Evolutionary conservation across 2,329 filamentous ascomycete genomes (phyloP), one percentile per base, ranked within the genome.

Genomic region (Penicillium sp.): DNA sequence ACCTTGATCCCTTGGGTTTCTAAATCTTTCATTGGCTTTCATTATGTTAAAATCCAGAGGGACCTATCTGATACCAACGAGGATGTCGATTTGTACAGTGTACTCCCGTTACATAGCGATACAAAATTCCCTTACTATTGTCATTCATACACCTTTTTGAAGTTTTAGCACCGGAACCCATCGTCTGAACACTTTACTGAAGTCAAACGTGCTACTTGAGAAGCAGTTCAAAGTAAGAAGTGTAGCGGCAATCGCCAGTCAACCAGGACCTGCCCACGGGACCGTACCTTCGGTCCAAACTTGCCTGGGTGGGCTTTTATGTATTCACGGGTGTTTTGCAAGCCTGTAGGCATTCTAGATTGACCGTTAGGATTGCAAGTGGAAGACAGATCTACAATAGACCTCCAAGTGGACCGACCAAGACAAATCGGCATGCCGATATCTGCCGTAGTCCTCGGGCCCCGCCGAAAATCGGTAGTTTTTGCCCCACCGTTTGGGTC

Each of bases 1-100:
- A 71, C 21, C 77, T 84, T 10, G 77, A 80, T 48, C 75, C 74
- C n/a, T 60, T 84, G 48, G 77, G 66, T 21, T 75, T 75, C 58
- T 75, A 59, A 27, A 49, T 7, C 19, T 29, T 11, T 45, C 14
- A 14, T 33, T 33, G n/a, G 5, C 7, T 13, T 21, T 31, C 24
- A 19, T 31, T 39, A 33, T 49, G 16, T 33, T 54, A 31, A 16
- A 39, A 11, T 3, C 5, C 16, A 26, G 14, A 19, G 19, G 11
- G n/a, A 22, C 39, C 39, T 39, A 48, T 39, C 24, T 16, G 14
- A 50, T 50, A 50, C 33, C 48, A 50, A 41, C 11, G 19, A 27
- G 26, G 21, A 41, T 37, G 33, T 29, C 14, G 14, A 29, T 50
- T n/a, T 50, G 48, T 50, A 50, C 22, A 41, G 33, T 39, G 16